A percentile compares a stretch with the other conserved stretches of the same genome.
These are phyloP conservation scores for Schizochytrium sp. DNA, from an alignment of 108 stramenopile genomes.

Conservation along the genomic window DNA sequence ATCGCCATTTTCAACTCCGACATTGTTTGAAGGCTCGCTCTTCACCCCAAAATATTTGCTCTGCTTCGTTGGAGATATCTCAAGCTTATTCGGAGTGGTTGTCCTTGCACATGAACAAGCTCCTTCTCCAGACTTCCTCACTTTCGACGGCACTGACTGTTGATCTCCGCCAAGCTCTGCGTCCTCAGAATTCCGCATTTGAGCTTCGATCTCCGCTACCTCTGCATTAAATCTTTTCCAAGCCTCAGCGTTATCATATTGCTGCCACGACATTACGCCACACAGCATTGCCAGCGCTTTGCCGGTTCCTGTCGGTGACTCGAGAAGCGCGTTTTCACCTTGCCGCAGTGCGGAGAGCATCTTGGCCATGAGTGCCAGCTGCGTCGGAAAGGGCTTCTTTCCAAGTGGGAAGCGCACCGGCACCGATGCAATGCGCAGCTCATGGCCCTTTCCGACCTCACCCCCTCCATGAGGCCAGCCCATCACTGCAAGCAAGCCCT, in stretches of 20 bases:
- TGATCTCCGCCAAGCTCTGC: neutral
- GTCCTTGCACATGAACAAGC: too few relatives aligned
- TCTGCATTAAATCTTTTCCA: neutral
- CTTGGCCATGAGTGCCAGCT: constrained; percentile 79
- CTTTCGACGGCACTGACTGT: too few relatives aligned
- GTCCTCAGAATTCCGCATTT: neutral
- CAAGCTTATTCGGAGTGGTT: too few relatives aligned
- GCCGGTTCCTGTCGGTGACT: constrained; percentile 80
- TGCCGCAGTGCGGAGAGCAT: constrained; percentile 77
- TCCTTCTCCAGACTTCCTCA: too few relatives aligned
- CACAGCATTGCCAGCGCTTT: constrained; percentile 59
- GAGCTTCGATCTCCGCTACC: neutral
- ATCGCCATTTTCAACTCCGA: neutral
- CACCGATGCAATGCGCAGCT: constrained; percentile 11
- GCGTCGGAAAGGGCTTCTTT: constrained; percentile 25
- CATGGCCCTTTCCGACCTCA: neutral
- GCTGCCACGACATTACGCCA: constrained; percentile 32
- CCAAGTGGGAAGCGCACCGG: constrained; percentile 6
- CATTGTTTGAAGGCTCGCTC: neutral
- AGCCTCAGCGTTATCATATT: neutral
- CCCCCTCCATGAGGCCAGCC: neutral
- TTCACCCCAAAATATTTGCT: neutral
- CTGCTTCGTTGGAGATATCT: neutral
- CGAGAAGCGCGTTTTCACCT: constrained; percentile 74
- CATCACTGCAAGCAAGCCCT: too few relatives aligned